Conservation (phyloP, 257 asterid genomes). For the Petunia axillaris region DNA sequence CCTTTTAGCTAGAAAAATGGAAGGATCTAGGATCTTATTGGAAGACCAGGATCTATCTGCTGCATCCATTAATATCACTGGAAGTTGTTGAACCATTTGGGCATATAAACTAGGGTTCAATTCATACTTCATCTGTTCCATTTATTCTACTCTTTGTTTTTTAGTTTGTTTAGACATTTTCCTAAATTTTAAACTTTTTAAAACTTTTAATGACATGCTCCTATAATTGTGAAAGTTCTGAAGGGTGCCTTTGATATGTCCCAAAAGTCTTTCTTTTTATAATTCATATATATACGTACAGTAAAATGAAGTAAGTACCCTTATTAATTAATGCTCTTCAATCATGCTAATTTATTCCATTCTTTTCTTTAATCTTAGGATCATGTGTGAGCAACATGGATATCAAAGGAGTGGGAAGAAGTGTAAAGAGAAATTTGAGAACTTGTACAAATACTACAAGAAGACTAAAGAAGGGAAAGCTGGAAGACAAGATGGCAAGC, state of each 20-base stretch:
- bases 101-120: slow-evolving; percentile 64
- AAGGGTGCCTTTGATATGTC: not conserved
- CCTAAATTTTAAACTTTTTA: not conserved
- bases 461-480: slow-evolving; percentile 96
- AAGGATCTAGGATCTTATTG: not conserved
- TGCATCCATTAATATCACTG: slow-evolving; percentile 49
- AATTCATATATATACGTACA: not conserved
- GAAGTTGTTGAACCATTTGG: slow-evolving; percentile 27
- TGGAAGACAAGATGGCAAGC: slow-evolving; percentile 95
- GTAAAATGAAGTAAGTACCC: not conserved
- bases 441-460: slow-evolving; percentile 93
- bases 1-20: not conserved
- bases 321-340: not conserved
- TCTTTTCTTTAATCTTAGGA: slow-evolving; percentile 43
- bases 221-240: not conserved
- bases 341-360: not conserved
- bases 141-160: not conserved
- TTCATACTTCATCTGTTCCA: slow-evolving; percentile 19
- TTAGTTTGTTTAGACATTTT: not conserved
- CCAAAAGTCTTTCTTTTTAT: not conserved
- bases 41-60: not conserved
- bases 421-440: slow-evolving; percentile 97
- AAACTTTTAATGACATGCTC: not conserved
- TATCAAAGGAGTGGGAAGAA: slow-evolving; percentile 94
- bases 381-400: slow-evolving; percentile 89